Evolutionary conservation across 352 stramenopile genomes (phyloP).

Genomic region (Phytophthora rubi): DNA sequence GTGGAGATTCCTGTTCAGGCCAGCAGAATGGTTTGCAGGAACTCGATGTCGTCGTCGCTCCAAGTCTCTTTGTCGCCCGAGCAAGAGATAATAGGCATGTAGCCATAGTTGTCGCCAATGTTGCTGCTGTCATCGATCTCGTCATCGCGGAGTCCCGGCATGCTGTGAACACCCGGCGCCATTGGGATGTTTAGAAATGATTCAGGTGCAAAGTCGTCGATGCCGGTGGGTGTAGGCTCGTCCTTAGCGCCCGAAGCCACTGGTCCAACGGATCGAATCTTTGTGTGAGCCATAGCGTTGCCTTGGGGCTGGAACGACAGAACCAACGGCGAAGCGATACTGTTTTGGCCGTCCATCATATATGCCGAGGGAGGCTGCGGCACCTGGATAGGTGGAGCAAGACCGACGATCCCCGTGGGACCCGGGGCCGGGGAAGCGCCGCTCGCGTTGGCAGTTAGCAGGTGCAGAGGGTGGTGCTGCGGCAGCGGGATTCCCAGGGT

Average conservation of each 20-base stretch:
- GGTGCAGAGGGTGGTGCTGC: constrained; percentile 45
- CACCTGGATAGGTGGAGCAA: constrained; percentile 56
- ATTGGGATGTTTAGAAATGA: constrained; percentile 57
- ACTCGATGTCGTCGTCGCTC: constrained; percentile 85
- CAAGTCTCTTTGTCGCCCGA: constrained; percentile 65
- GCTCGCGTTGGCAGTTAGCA: constrained; percentile 20
- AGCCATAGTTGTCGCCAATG: constrained; percentile 43
- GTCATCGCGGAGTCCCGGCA: constrained; percentile 18
- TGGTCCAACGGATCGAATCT: background rate
- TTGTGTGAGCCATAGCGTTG: background rate
- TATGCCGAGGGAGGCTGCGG: constrained; percentile 26
- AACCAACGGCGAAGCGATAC: constrained; percentile 14
- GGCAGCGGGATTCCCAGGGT: constrained; percentile 46
- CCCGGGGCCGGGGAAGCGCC: background rate
- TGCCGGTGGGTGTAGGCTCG: constrained; percentile 57
- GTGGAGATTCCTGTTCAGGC: constrained; percentile 34
- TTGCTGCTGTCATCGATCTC: constrained; percentile 41
- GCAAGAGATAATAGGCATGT: constrained; percentile 55
- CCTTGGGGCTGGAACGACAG: constrained; percentile 30
- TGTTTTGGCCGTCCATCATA: constrained; percentile 16
- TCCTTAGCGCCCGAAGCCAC: constrained; percentile 9
- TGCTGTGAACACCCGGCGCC: constrained; percentile 1
- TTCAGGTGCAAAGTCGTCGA: constrained; percentile 66
- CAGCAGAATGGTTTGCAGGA: constrained; percentile 77
- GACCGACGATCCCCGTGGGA: constrained; percentile 13